Conservation (phyloP, 495 filamentous ascomycete genomes). For the Astrothelium macrocarpum region DNA sequence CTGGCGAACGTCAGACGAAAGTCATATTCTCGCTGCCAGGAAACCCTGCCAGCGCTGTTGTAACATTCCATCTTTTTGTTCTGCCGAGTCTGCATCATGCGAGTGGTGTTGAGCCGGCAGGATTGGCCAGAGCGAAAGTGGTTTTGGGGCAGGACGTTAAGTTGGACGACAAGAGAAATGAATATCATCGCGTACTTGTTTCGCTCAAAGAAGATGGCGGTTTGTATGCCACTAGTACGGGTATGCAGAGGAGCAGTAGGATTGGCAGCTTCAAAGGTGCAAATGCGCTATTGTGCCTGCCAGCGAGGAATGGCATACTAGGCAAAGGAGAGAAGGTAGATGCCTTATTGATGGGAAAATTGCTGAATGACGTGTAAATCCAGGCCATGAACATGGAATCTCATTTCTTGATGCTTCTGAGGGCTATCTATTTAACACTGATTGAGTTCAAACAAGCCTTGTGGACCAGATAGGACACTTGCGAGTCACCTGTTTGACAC, state of each 20-base stretch:
- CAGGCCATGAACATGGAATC: neutral
- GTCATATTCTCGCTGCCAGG: constrained; percentile 87
- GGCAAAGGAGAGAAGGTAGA: constrained; percentile 47
- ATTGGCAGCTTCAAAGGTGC: constrained; percentile 82
- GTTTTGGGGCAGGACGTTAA: constrained; percentile 59
- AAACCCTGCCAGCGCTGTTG: constrained; percentile 86
- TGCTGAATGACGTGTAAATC: constrained; percentile 19
- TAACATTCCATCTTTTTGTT: constrained; percentile 90
- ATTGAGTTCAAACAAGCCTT: too few relatives aligned
- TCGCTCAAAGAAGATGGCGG: constrained; percentile 52
- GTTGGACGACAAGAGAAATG: constrained; percentile 63
- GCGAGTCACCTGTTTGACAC: too few relatives aligned
- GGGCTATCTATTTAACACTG: neutral
- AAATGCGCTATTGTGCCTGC: constrained; percentile 76
- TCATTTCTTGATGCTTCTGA: too few relatives aligned
- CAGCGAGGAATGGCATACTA: constrained; percentile 41
- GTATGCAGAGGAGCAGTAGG: constrained; percentile 76
- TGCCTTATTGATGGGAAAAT: constrained; percentile 52
- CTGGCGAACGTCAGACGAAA: constrained; percentile 44
- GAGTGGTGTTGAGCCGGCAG: constrained; percentile 49
- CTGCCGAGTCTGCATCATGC: constrained; percentile 74
- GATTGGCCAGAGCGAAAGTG: constrained; percentile 63
- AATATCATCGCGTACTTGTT: constrained; percentile 77
- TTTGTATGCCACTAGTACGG: constrained; percentile 73
- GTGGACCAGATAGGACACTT: too few relatives aligned